Conservation (phyloP, 768 basidiomycete genomes). For the Calocybe indica region DNA sequence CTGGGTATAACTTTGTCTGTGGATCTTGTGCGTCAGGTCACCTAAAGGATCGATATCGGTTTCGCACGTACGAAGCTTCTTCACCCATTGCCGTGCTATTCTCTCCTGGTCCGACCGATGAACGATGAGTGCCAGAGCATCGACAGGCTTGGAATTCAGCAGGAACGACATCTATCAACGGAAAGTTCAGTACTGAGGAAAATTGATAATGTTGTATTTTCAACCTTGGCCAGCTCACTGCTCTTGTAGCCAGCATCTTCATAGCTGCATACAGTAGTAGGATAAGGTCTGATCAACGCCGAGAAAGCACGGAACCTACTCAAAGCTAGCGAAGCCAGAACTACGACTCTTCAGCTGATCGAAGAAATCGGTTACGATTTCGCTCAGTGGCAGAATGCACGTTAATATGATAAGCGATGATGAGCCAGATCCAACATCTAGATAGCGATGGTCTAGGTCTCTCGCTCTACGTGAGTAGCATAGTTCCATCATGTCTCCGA, state of each 20-base stretch:
- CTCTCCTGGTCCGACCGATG: conserved; percentile 74
- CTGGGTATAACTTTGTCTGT: conserved; percentile 87
- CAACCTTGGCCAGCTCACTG: conserved; percentile 80
- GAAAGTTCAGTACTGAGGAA: not conserved
- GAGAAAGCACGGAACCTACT: conserved; percentile 42
- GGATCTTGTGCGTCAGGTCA: conserved; percentile 1
- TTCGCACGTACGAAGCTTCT: conserved; percentile 75
- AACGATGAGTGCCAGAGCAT: conserved; percentile 89
- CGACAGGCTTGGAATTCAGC: conserved; percentile 83
- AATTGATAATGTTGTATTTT: not conserved
- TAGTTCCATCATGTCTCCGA: conserved; percentile 95
- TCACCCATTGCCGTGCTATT: conserved; percentile 81
- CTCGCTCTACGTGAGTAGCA: conserved; percentile 83
- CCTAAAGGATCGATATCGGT: not conserved
- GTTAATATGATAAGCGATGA: conserved; percentile 74
- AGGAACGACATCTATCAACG: conserved; percentile 76
- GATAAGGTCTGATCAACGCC: not conserved
- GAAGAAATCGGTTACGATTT: conserved; percentile 95
- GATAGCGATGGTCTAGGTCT: conserved; percentile 77
- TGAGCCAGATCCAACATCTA: conserved; percentile 50
- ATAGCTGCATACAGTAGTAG: conserved; percentile 49
- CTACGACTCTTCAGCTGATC: conserved; percentile 90
- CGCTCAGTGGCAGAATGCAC: conserved; percentile 81
- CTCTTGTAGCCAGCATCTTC: conserved; percentile 87
- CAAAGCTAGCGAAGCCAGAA: conserved; percentile 89